A percentile compares a stretch with the other conserved stretches of the same genome.
phyloP scores from a whole-genome alignment of 805 yeast genomes.

The Dipodascus albidus region DNA sequence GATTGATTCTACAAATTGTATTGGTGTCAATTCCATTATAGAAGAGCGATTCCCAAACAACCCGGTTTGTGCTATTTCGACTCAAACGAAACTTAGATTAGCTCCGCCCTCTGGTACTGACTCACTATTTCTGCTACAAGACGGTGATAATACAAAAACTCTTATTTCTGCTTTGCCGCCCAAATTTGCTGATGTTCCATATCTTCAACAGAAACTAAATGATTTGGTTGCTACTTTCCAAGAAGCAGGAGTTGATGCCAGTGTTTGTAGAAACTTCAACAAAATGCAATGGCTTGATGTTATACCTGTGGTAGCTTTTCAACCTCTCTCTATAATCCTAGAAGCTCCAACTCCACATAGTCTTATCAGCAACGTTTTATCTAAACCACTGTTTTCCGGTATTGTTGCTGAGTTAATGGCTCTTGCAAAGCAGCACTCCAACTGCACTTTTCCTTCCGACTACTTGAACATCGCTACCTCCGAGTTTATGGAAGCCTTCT shows the following conservation, averaged over 20 bases:
- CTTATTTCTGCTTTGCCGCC: conserved; percentile 1
- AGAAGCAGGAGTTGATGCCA: conserved; percentile 14
- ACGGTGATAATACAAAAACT: conserved; percentile 6
- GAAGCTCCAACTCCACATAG: conserved; percentile 55
- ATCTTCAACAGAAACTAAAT: conserved; percentile 5
- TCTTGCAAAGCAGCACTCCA: conserved; percentile 38
- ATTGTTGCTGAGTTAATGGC: conserved; percentile 62
- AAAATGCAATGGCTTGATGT: conserved; percentile 73
- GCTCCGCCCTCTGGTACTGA: conserved; percentile 6
- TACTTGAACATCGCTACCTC: neutral
- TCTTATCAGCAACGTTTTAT: conserved; percentile 56
- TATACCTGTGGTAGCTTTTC: conserved; percentile 64
- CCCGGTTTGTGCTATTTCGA: conserved; percentile 10
- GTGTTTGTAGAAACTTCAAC: conserved; percentile 9
- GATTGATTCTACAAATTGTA: conserved; percentile 12
- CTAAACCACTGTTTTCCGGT: conserved; percentile 78
- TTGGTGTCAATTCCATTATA: conserved; percentile 8
- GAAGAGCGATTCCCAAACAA: conserved; percentile 11
- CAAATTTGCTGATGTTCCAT: conserved; percentile 5
- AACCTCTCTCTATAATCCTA: conserved; percentile 62
- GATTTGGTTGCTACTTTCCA: conserved; percentile 12
- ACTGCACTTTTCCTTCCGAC: neutral
- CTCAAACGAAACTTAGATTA: conserved; percentile 8
- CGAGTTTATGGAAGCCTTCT: neutral
- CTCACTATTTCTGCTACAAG: neutral